Conservation (phyloP, 23 red algal genomes). For the Gracilaria caudata region DNA sequence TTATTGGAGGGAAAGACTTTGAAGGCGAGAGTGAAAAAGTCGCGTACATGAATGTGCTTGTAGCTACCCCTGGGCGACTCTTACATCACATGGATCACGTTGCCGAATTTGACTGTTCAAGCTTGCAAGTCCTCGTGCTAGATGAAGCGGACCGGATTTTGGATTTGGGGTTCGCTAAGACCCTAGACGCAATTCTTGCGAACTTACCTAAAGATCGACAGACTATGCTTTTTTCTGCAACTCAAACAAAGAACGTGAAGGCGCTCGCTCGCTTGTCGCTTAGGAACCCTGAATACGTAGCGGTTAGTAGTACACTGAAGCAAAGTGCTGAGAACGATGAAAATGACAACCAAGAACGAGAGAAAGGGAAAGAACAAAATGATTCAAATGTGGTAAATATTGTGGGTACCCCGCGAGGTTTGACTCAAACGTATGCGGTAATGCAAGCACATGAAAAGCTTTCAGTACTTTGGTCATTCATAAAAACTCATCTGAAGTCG, state of each 20-base stretch:
- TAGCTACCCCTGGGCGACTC: conserved; percentile 94
- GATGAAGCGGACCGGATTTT: conserved; percentile 99
- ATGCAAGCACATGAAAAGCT: conserved; percentile 78
- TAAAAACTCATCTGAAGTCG: conserved; percentile 88
- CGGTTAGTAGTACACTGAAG: conserved; percentile 30
- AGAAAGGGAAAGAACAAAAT: conserved; percentile 3
- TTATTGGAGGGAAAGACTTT: conserved; percentile 93
- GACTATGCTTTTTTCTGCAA: conserved; percentile 96
- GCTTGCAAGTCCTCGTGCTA: conserved; percentile 81
- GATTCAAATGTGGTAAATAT: conserved; percentile 33
- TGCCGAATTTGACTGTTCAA: conserved; percentile 72
- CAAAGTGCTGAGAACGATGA: not conserved
- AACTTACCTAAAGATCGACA: conserved; percentile 83
- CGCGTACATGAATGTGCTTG: conserved; percentile 89
- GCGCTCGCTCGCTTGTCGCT: conserved; percentile 87
- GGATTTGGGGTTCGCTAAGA: conserved; percentile 93
- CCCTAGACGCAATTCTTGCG: conserved; percentile 95
- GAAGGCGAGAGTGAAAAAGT: conserved; percentile 88
- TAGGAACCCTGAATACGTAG: conserved; percentile 85
- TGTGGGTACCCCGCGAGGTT: conserved; percentile 64
- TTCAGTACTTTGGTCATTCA: conserved; percentile 91
- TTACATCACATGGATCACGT: conserved; percentile 97
- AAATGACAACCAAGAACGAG: not conserved
- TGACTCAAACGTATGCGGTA: conserved; percentile 87
- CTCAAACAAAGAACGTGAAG: conserved; percentile 90